Evolutionary conservation across 2,329 filamentous ascomycete genomes (phyloP), one percentile per base, ranked within the genome.

Genomic region (Apiospora phragmitis): DNA sequence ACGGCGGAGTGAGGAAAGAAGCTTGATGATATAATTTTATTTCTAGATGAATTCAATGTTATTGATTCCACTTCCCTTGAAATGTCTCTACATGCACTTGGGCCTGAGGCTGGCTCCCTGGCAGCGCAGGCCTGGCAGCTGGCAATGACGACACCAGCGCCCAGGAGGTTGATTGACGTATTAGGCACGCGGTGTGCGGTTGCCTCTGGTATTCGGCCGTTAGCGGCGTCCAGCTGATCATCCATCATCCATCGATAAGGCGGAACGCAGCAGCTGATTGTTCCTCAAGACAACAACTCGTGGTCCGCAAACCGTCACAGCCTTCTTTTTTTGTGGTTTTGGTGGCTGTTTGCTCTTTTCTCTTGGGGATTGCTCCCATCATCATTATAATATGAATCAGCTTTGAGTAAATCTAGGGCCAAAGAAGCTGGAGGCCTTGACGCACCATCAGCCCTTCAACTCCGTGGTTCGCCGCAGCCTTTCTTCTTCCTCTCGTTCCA

Each of bases 131-230:
- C 9, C 55, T 62, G 55, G 18, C 55, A 62, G 55, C 55, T 62
- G 55, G 55, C 55, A 62, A 62, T 62, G 55, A 62, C 55, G 55
- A 62, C 55, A 62, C 55, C 55, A n/a, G 55, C 32, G 29, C 21
- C 55, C 55, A 38, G n/a, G 55, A 62, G 32, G 55, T n/a, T 62
- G 38, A 62, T 35, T 62, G 32, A 62, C 29, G 32, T 62, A 43
- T 14, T 18, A 47, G 21, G 43, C 70, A 71, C 70, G 70, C 70
- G 70, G 32, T 69, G 67, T 62, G 59, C 70, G 68, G 70, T 43
- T 69, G 68, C 68, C 70, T 68, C 67, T 68, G 32, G 38, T 32
- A 59, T 24, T 29, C 26, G 32, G 66, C 49, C 41, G 29, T 41
- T 45, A 42, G 38, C 45, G 59, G 47, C 45, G 47, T 49, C 32